Conservation (phyloP, 495 filamentous ascomycete species). For the Lasiosphaeriaceae sp. region DNA sequence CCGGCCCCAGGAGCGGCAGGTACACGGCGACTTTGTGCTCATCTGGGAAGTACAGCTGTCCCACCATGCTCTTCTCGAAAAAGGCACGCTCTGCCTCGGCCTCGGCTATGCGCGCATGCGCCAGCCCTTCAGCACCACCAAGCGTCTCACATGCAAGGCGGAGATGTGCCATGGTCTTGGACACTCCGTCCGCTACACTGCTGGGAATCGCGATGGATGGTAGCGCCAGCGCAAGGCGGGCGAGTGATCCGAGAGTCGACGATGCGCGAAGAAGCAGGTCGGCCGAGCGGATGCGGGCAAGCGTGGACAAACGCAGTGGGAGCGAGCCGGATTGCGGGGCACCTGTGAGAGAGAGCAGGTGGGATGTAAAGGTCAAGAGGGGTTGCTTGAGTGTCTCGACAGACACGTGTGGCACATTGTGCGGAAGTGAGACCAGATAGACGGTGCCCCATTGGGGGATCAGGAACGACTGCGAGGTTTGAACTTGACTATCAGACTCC, state of each 20-base stretch:
- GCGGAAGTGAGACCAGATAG: slow-evolving; percentile 65
- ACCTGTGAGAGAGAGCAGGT: slow-evolving; percentile 85
- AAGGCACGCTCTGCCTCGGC: slow-evolving; percentile 89
- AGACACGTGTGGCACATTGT: slow-evolving; percentile 34
- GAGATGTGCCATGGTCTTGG: slow-evolving; percentile 72
- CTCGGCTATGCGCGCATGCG: slow-evolving; percentile 79
- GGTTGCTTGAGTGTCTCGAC: slow-evolving; percentile 65
- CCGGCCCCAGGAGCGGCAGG: slow-evolving; percentile 82
- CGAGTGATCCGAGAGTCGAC: slow-evolving; percentile 88
- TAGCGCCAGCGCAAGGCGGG: slow-evolving; percentile 77
- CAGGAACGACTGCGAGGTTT: slow-evolving; percentile 82
- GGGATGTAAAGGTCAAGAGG: slow-evolving; percentile 84
- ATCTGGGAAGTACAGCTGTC: slow-evolving; percentile 94
- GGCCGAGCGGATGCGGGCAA: slow-evolving; percentile 79
- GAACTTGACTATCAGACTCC: slow-evolving; percentile 53
- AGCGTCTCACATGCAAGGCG: slow-evolving; percentile 71
- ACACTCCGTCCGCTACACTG: slow-evolving; percentile 79
- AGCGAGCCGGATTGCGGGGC: slow-evolving; percentile 76
- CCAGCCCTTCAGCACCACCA: slow-evolving; percentile 55
- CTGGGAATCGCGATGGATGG: slow-evolving; percentile 87
- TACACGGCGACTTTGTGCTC: slow-evolving; percentile 99
- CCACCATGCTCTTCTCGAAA: slow-evolving; percentile 99
- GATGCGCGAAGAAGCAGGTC: slow-evolving; percentile 84
- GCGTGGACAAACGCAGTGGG: slow-evolving; percentile 77
- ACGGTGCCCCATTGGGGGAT: slow-evolving; percentile 97